These are phyloP conservation scores for Limnanthes douglasii DNA, from an alignment of 345 rosid species.

Conservation along the genomic window DNA sequence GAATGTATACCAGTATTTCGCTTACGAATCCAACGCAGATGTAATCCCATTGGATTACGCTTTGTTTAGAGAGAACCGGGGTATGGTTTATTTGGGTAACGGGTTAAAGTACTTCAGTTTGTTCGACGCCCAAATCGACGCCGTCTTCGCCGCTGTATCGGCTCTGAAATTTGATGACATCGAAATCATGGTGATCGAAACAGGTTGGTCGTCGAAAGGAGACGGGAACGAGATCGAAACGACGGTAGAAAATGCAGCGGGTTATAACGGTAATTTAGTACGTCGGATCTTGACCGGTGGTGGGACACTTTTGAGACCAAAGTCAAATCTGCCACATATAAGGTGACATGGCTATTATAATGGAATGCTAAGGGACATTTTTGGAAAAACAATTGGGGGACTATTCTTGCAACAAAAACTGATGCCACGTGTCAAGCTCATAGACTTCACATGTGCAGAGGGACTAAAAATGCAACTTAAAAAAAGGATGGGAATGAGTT, in stretches of 20 bases:
- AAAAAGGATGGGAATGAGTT: no score
- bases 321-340: conserved; percentile 74
- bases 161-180: conserved; percentile 70
- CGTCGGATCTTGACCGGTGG: conserved; percentile 67
- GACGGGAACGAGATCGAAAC: conserved; percentile 75
- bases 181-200: conserved; percentile 58
- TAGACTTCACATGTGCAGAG: no score
- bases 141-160: conserved; percentile 83
- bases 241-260: conserved; percentile 46
- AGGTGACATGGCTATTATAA: no score
- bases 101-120: conserved; percentile 71
- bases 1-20: conserved; percentile 86
- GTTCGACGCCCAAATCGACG: conserved; percentile 94
- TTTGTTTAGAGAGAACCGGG: conserved; percentile 76
- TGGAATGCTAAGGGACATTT: no score
- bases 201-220: conserved; percentile 95
- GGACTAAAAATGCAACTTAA: no score
- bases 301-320: conserved; percentile 71
- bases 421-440: no score
- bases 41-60: conserved; percentile 90
- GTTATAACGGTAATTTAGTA: conserved; percentile 85
- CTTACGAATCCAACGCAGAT: conserved; percentile 80
- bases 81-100: conserved; percentile 70
- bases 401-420: no score
- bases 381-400: no score